Base-by-base conservation (phyloP, 2,329 filamentous ascomycete genomes). In the Polychaeton citri region DNA sequence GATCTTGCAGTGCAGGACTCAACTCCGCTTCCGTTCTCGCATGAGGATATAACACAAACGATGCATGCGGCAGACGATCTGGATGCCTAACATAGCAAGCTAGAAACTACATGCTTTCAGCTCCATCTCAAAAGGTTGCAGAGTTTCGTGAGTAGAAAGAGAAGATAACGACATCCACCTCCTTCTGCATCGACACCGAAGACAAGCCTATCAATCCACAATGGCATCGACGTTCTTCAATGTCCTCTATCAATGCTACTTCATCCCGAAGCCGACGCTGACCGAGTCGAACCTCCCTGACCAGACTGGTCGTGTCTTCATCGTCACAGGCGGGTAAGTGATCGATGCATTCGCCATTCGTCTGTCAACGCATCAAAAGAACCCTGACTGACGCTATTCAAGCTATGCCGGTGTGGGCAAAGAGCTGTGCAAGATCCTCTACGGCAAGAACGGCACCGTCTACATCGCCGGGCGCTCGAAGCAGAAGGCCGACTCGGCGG, bases 401-500 rank as follows among this genome's bases (percentile, higher is more conserved):
- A 28, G 24, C 12, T 32, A 32, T 16, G 18, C 30, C 31, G 46
- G 46, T 15, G 59, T 74, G 5, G 72, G 72, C 7, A 62, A 64
- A 28, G 66, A 74, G 43, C 58, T 76, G 15, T 58, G 58, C 20
- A 62, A 63, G 26, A 62, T 76, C 3, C 59, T 78, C 8, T 76
- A 76, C 51, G 51, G 55, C 9, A 63, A 61, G 21, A 68, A 72
- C 37, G 71, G 60, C 21, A 71, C 58, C 2, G 65, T 76, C n/a
- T 76, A 74, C 50, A 50, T 73, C 18, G 69, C 69, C 4, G 63
- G 64, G 2, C 68, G 72, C 19, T 64, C 54, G 3, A 46, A 58
- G 21, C 50, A 59, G n/a, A 69, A 68, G 41, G 68, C 59, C 9
- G 50, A 53, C 2, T 41, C 49, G 1, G 68, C 68, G 26, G 68